These are phyloP conservation scores for Xylariaceae sp. DNA, from an alignment of 2,329 filamentous ascomycete genomes.

Conservation along the genomic window DNA sequence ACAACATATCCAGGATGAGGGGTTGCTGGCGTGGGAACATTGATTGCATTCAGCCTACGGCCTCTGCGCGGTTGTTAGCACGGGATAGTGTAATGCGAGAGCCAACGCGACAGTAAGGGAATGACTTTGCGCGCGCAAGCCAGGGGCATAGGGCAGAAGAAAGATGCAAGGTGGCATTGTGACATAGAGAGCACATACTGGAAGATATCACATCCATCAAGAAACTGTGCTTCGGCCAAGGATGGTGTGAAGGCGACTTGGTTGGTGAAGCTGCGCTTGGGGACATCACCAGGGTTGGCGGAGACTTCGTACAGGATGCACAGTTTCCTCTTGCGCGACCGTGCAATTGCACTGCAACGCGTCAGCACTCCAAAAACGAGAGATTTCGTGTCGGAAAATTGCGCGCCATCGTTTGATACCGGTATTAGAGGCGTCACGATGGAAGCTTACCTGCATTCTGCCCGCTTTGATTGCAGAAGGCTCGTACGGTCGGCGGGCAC, in stretches of 20 bases:
- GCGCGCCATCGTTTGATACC: slow-evolving; percentile 43
- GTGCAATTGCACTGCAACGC: slow-evolving; percentile 63
- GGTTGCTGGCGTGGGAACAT: neutral
- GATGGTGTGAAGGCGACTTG: slow-evolving; percentile 54
- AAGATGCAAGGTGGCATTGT: neutral
- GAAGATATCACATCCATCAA: slow-evolving; percentile 56
- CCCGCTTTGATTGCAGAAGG: slow-evolving; percentile 64
- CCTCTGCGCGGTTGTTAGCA: slow-evolving; percentile 38
- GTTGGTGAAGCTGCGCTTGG: slow-evolving; percentile 56
- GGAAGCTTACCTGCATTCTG: slow-evolving; percentile 56
- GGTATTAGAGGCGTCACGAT: slow-evolving; percentile 14
- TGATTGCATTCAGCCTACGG: slow-evolving; percentile 33
- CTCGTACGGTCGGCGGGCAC: slow-evolving; percentile 62
- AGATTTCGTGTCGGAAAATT: slow-evolving; percentile 50
- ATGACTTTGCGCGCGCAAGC: neutral
- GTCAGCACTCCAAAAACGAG: slow-evolving; percentile 45
- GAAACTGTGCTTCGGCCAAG: slow-evolving; percentile 53
- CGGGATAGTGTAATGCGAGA: neutral
- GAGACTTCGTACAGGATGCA: slow-evolving; percentile 80
- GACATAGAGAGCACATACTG: slow-evolving; percentile 47
- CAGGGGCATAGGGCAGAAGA: slow-evolving; percentile 12
- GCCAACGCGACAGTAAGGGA: neutral
- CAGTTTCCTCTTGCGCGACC: slow-evolving; percentile 87
- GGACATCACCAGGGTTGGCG: slow-evolving; percentile 63
- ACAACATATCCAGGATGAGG: no score